Percentiles rank a stretch among this genome's conserved stretches.
Evolutionary conservation across 768 basidiomycete species (phyloP).

Genomic region (Coprinellus micaceus): DNA sequence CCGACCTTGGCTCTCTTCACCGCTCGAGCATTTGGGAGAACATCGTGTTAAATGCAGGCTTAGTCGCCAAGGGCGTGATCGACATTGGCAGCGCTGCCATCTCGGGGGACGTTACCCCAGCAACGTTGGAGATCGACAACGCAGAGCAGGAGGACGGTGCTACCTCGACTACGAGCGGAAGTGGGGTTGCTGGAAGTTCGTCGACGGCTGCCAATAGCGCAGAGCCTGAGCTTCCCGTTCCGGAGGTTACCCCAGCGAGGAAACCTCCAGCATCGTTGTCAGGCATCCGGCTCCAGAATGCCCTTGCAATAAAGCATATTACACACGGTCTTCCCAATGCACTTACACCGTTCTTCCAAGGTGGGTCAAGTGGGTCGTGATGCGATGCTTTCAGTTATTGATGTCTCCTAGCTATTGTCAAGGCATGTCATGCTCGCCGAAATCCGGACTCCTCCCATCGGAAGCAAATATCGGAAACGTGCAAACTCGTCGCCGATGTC

Average conservation of each 20-base stretch:
- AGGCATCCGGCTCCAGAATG: slow-evolving; percentile 59
- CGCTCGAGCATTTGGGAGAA: slow-evolving; percentile 86
- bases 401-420: slow-evolving; percentile 63
- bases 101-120: neutral
- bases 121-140: neutral
- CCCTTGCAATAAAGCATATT: slow-evolving; percentile 73
- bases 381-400: neutral
- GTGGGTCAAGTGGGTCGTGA: slow-evolving; percentile 35
- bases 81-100: neutral
- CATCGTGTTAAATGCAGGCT: slow-evolving; percentile 63
- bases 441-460: slow-evolving; percentile 72
- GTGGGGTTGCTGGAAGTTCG: slow-evolving; percentile 26
- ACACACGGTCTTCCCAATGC: slow-evolving; percentile 73
- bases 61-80: slow-evolving; percentile 48
- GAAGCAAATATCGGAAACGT: slow-evolving; percentile 71
- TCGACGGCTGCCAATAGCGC: slow-evolving; percentile 30
- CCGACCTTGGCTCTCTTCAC: slow-evolving; percentile 75
- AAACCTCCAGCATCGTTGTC: slow-evolving; percentile 24
- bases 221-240: slow-evolving; percentile 9
- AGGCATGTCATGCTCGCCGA: slow-evolving; percentile 79
- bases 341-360: slow-evolving; percentile 82
- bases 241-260: slow-evolving; percentile 16
- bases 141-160: slow-evolving; percentile 15
- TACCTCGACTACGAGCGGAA: slow-evolving; percentile 18
- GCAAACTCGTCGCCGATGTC: slow-evolving; percentile 65